These are phyloP conservation scores for Dendryphion nanum DNA, from an alignment of 2,329 filamentous ascomycete species.

Conservation along the genomic window DNA sequence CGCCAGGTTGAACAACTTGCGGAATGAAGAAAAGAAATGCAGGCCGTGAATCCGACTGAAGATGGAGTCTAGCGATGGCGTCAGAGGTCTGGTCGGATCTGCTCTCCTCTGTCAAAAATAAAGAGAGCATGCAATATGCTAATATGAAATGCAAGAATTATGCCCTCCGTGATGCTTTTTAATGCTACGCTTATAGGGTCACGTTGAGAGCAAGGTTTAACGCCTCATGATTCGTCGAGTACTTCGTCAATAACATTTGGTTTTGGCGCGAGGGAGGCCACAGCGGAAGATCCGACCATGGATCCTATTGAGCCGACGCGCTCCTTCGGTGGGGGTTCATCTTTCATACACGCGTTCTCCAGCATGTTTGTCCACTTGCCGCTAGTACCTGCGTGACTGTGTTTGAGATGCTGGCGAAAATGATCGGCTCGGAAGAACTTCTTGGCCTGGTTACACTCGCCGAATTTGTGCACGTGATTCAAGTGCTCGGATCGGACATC, in stretches of 20 bases:
- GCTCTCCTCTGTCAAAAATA: no score
- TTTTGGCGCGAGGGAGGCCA: constrained; percentile 30
- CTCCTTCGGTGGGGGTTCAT: constrained; percentile 64
- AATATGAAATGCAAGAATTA: no score
- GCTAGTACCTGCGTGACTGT: constrained; percentile 92
- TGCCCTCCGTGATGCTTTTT: no score
- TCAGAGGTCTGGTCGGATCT: no score
- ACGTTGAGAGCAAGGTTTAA: no score
- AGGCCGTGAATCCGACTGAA: no score
- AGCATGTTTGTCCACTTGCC: constrained; percentile 99
- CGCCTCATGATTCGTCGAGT: constrained; percentile 38
- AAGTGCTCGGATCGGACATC: constrained; percentile 82
- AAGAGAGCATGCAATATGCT: no score
- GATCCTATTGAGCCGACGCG: constrained; percentile 33
- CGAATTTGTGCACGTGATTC: constrained; percentile 90
- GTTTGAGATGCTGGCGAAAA: constrained; percentile 96
- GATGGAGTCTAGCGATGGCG: no score
- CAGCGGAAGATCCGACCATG: constrained; percentile 23
- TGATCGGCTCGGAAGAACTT: constrained; percentile 98
- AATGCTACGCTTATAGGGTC: no score
- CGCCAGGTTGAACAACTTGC: no score
- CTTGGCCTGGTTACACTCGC: constrained; percentile 96
- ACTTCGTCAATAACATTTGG: constrained; percentile 39
- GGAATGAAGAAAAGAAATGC: no score
- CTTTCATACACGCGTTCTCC: constrained; percentile 94